Evolutionary conservation across 1,284 basidiomycete species (phyloP), one percentile per base, ranked within the genome.

Genomic region (Austroboletus niveus): DNA sequence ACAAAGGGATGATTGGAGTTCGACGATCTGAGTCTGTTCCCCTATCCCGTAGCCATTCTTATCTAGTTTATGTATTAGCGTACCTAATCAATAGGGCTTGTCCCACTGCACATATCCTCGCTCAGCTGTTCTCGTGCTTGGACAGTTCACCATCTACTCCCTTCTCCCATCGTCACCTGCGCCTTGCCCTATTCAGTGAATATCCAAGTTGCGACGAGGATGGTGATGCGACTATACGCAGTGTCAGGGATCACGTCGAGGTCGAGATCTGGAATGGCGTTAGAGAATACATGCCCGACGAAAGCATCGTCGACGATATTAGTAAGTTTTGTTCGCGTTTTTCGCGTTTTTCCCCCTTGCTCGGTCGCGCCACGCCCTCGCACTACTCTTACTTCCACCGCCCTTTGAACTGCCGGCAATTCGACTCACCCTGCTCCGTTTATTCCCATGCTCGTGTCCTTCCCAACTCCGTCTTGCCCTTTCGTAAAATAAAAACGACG

Each of bases 91-190:
- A 17, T 17, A 17, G 17, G 1, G 1, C 17, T 17, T 17, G 17
- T 17, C 17, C 17, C 17, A 17, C 17, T 17, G 17, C 17, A 17
- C 72, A 34, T 81, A 83, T 72, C 80, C 82, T 54, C 80, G 80
- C 49, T 85, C 86, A 14, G 76, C 74, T 38, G 72, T 87, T 20
- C 76, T 93, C 27, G 71, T 92, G 8, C 72, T 88, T 20, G 83
- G 83, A 6, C 64, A 73, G 31, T 81, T 82, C 60, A 80, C 79
- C 8, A 65, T 92, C 11, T 77, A 84, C 47, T 83, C 87, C 1
- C 76, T 93, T 12, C 76, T 88, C 15, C 85, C 85, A 0, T 80
- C 86, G 9, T 89, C 87, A 1, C 73, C 88, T 93, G 27, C 74
- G 81, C 11, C 85, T 84, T 17, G 67, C 72, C 6, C 69, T 89